Base-by-base conservation (phyloP, 192 early-diverging fungal species). In the Phycomyces nitens region DNA sequence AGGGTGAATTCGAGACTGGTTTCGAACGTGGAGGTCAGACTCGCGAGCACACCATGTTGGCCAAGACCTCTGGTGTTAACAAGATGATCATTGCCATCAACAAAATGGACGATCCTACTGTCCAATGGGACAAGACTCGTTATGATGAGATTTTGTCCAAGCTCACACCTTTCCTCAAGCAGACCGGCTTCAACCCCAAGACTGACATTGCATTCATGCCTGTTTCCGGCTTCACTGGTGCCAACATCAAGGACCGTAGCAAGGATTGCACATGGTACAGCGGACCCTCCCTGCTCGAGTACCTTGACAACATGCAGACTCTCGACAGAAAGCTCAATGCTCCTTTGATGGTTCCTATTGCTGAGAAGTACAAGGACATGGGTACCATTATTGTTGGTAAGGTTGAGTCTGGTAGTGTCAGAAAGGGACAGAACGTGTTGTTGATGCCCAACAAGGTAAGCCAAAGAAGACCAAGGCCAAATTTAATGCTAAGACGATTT, bases 51-150 rank as follows among this genome's bases (percentile, higher is more conserved):
- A 94, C 95, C 22, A 80, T 96, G 77, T 72, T 99, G 72, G 95
- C 90, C 61, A 98, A 97, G 85, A 97, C 94, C 20, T 86, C 90
- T n/a, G 96, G 97, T 53, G 91, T 99, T 63, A 94, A 93, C 79
- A 86, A 89, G 49, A 69, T 99, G 57, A 82, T 99, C 55, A 82
- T 97, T 56, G 97, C 89, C 38, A 87, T 99, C 76, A 99, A 99
- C 86, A 99, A 99, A 86, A 99, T 99, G 97, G 97, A 99, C 69
- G 97, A 99, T 67, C 84, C 89, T 15, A 99, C 97, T 8, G 97
- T 99, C 41, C 58, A 74, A 51, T 99, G 96, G 96, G 80, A 86
- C 71, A 89, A 97, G 84, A 90, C 79, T 9, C 76, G 91, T 64
- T 99, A 95, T 74, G 93, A 98, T 73, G 96, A 99, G 65, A 88